Base-by-base conservation (phyloP, 192 early-diverging fungal genomes). In the Oehlia diaphana region DNA sequence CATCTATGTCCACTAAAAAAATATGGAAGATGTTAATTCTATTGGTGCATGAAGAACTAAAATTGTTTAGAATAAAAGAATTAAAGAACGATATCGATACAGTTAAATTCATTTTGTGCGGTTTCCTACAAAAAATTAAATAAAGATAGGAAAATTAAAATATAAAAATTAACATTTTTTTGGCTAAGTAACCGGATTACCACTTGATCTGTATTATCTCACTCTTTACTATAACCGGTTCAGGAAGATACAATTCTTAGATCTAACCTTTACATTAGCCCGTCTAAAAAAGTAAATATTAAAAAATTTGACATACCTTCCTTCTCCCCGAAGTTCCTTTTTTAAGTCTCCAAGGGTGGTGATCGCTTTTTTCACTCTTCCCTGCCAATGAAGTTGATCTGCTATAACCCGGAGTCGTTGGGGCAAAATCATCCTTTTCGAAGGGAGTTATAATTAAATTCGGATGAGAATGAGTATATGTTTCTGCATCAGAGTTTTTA, bases 1-100 rank as follows among this genome's bases (percentile, higher is more conserved):
- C 72, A 35, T 77, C 73, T 67, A 86, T 79, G 65, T 88, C 79
- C 66, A 84, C 84, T 85, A 62, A 63, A 35, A 31, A 10, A 49
- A 49, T 13, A 35, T 49, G 70, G 19, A 23, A 26, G 14, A 26
- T 49, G 44, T 72, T 72, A 72, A n/a, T 37, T 35, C 14, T 37
- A 12, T 21, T 69, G 13, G 9, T 37, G 19, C 8, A 44, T 23
- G 10, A 49, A 72, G n/a, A 44, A 50, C 26, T 14, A 72, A 72
- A 0, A 8, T 37, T 69, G 28, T 23, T 33, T 28, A 13, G 26
- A 19, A 5, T 21, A 39, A 35, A 39, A 68, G 23, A 28, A 65
- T 23, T 13, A 65, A 66, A 66, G 64, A 66, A 66, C 64, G 64
- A 66, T 31, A 14, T 66, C 64, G 10, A 31, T 66, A 66, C 64